Conservation (phyloP, 257 asterid species). For the Coffea canephora region DNA sequence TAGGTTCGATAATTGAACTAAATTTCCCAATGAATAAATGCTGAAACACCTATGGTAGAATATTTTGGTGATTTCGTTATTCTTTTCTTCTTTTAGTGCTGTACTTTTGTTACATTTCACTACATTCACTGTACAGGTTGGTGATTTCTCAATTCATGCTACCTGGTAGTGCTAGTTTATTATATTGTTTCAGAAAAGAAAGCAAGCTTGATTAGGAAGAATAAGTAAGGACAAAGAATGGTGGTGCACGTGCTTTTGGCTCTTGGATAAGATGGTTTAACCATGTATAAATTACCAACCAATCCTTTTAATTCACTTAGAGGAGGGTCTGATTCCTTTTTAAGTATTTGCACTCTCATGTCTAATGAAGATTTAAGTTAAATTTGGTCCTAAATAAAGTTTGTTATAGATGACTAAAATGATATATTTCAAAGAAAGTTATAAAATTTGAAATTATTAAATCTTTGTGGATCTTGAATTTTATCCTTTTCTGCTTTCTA, state of each 20-base stretch:
- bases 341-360: background rate
- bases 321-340: background rate
- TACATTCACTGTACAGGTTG: background rate
- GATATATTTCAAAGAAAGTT: background rate
- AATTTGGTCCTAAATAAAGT: background rate
- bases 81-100: background rate
- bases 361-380: background rate
- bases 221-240: background rate
- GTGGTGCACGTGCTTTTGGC: background rate
- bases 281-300: background rate
- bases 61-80: background rate
- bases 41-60: background rate
- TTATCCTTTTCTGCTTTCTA: background rate
- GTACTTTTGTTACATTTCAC: no score
- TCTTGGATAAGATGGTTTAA: background rate
- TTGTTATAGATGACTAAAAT: background rate
- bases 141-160: background rate
- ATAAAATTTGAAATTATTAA: no score
- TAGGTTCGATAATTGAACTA: constrained; percentile 36
- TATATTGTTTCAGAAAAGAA: background rate
- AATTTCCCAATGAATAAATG: background rate
- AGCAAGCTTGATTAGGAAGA: background rate
- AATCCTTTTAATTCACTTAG: background rate
- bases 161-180: background rate
- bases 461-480: background rate